A percentile compares a stretch with the other conserved stretches of the same genome.
phyloP scores from a whole-genome alignment of 2,329 filamentous ascomycete genomes.

The Cryphonectria naterciae region DNA sequence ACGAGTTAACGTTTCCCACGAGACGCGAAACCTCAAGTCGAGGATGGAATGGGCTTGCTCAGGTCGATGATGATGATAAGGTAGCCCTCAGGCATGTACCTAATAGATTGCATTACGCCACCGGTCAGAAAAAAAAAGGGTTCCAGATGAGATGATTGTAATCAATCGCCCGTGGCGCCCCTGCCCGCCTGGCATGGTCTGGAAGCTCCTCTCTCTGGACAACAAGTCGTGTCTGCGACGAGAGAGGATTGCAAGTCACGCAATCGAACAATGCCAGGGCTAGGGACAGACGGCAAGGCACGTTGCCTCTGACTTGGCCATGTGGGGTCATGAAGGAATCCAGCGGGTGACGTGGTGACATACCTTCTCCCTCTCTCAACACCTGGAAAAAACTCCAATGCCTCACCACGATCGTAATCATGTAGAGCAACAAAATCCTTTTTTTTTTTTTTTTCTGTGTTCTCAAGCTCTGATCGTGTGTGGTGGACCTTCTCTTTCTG shows the following conservation, averaged over 20 bases:
- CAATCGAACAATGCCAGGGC: constrained; percentile 10
- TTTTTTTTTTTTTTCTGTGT: neutral
- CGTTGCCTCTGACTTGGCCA: constrained; percentile 16
- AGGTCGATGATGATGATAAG: constrained; percentile 38
- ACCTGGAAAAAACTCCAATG: constrained; percentile 30
- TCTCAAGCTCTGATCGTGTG: constrained; percentile 16
- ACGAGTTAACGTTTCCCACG: constrained; percentile 70
- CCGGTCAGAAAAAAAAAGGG: constrained; percentile 33
- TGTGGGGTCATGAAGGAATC: constrained; percentile 8
- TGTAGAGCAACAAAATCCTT: constrained; percentile 28
- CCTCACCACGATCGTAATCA: constrained; percentile 32
- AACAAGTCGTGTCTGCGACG: neutral
- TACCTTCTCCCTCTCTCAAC: constrained; percentile 35
- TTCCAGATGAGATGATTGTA: constrained; percentile 11
- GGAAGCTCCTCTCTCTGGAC: neutral
- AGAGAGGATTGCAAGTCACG: neutral
- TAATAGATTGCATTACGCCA: constrained; percentile 41
- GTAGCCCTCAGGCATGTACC: constrained; percentile 48
- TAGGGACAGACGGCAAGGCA: constrained; percentile 15
- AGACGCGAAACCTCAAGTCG: constrained; percentile 47
- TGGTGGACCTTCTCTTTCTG: constrained; percentile 22
- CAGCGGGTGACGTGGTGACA: constrained; percentile 19
- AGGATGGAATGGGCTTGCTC: constrained; percentile 39
- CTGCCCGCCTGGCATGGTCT: neutral
- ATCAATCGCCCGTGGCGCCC: neutral